Base-by-base conservation (phyloP, 1,139 yeast species). In the Geotrichum candidum region DNA sequence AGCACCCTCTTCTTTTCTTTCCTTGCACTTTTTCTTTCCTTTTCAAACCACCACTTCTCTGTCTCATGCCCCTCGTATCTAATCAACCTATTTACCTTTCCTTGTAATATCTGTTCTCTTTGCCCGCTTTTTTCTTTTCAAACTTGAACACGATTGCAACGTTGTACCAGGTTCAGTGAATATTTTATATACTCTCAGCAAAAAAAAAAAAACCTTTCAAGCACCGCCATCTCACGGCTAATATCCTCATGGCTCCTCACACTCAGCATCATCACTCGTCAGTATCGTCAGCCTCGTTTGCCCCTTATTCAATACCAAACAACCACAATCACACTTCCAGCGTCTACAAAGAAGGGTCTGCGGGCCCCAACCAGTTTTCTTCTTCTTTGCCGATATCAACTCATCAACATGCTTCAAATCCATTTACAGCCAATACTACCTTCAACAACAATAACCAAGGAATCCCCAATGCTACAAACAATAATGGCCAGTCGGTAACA, bases 401-500 rank as follows among this genome's bases (percentile, higher is more conserved):
- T n/a, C 52, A 48, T 10, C 52, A 46, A 9, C 51, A 22, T 15
- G 15, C 18, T 46, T 33, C 38, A 33, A 33, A n/a, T n/a, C 13
- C 51, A 46, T 46, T 46, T 51, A 23, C 56, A 4, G 9, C 18
- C 54, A 10, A 41, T 35, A 25, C 15, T 29, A 15, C 15, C 18
- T 18, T 18, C 33, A 7, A 57, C 72, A 68, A 10, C 59, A 3
- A 15, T 56, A n/a, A 22, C 52, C 48, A 46, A 9, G 51, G 23
- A 46, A 46, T 9, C n/a, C n/a, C 51, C 7, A 46, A 33, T 33
- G 11, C 7, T 11, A 33, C 38, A 33, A 9, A 46, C 7, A 53
- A 29, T 48, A 18, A n/a, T 46, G 50, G 38, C 22, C 63, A 57
- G 11, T 51, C 60, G 3, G 33, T 51, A 6, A 23, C 85, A 1